These are phyloP conservation scores for Mycena kentingensis DNA, from an alignment of 768 basidiomycete genomes.

Conservation along the genomic window DNA sequence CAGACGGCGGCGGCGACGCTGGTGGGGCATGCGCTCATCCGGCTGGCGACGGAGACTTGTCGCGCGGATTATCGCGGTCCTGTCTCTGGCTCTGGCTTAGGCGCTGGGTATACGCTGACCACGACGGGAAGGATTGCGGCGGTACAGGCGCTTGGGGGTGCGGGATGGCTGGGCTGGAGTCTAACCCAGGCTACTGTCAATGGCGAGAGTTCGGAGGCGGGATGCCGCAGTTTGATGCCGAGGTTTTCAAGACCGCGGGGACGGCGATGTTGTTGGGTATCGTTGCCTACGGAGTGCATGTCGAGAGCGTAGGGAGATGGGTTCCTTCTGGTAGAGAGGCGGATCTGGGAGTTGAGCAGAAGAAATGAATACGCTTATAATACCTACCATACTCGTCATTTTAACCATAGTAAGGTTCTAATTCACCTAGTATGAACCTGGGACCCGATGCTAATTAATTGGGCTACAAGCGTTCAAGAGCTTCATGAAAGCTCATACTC, in stretches of 20 bases:
- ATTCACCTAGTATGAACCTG: no score
- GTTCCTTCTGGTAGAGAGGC: no score
- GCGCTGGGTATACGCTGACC: background rate
- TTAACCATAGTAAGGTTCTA: no score
- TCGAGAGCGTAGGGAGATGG: conserved; percentile 20
- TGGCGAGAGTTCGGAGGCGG: background rate
- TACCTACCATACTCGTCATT: no score
- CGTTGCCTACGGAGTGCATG: conserved; percentile 17
- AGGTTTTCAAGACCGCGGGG: background rate
- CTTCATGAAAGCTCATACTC: no score
- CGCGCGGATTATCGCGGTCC: conserved; percentile 22
- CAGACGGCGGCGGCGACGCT: conserved; percentile 18
- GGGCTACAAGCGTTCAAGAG: no score
- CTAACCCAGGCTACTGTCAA: background rate
- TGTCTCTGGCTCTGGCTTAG: background rate
- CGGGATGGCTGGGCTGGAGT: background rate
- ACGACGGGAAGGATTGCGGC: conserved; percentile 17
- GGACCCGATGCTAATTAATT: no score
- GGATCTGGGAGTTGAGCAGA: no score
- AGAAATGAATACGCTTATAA: no score
- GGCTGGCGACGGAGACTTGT: conserved; percentile 20
- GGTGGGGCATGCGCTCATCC: conserved; percentile 13
- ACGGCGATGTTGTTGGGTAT: conserved; percentile 12
- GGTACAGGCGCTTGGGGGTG: conserved; percentile 6
- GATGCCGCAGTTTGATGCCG: conserved; percentile 6